These are phyloP conservation scores for Pythium insidiosum DNA, from an alignment of 352 stramenopile genomes.

Conservation along the genomic window DNA sequence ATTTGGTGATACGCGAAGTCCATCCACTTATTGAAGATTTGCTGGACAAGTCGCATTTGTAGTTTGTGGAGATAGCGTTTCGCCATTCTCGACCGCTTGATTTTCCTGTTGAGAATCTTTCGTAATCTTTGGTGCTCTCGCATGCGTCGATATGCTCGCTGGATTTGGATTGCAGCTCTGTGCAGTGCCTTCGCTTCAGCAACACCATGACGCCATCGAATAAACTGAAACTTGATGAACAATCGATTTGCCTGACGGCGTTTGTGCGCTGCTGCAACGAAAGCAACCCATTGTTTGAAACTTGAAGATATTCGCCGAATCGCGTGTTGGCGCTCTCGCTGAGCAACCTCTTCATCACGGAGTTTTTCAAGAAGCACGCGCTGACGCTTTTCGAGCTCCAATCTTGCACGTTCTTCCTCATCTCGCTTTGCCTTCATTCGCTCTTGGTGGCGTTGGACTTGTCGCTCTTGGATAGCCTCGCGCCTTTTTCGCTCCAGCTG, in stretches of 20 bases:
- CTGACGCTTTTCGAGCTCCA: constrained; percentile 29
- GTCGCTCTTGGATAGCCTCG: constrained; percentile 39
- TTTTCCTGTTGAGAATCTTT: constrained; percentile 29
- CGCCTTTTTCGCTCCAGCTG: constrained; percentile 50
- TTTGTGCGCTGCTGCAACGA: constrained; percentile 24
- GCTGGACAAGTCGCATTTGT: constrained; percentile 29
- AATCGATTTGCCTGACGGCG: constrained; percentile 35
- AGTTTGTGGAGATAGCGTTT: constrained; percentile 49
- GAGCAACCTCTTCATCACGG: constrained; percentile 35
- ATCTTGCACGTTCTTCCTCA: constrained; percentile 33
- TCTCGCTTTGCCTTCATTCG: constrained; percentile 42
- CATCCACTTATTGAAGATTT: constrained; percentile 52
- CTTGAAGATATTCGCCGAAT: constrained; percentile 15
- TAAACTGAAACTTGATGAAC: constrained; percentile 58
- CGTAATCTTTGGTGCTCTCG: constrained; percentile 18
- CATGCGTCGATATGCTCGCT: constrained; percentile 17
- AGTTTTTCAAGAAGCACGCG: constrained; percentile 36
- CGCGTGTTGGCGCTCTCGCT: constrained; percentile 21
- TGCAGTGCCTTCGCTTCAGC: constrained; percentile 15
- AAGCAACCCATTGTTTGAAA: constrained; percentile 27
- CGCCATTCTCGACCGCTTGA: constrained; percentile 43
- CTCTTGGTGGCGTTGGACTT: constrained; percentile 44
- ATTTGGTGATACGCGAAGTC: constrained; percentile 26
- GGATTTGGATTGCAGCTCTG: constrained; percentile 25
- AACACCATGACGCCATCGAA: constrained; percentile 43